A percentile compares a stretch with the other conserved stretches of the same genome.
phyloP scores from a whole-genome alignment of 306 rosid species.

The Cajanus cajan region DNA sequence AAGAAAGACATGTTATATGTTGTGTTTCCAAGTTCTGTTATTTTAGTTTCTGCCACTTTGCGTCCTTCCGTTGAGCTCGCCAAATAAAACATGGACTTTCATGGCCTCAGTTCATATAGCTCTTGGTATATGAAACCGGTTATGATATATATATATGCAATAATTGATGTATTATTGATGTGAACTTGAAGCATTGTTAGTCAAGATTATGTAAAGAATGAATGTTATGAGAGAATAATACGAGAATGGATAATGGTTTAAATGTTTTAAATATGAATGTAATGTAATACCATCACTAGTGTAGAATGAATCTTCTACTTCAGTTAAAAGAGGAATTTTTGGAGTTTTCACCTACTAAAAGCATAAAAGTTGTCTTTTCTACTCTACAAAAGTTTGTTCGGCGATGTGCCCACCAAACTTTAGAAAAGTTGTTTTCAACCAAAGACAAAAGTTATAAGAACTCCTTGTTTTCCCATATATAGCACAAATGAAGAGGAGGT shows the following conservation, averaged over 20 bases:
- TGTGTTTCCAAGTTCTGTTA: background rate
- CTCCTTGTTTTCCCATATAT: too few species aligned
- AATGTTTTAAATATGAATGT: background rate
- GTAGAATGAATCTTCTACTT: too few species aligned
- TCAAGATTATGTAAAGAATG: background rate
- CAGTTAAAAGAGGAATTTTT: too few species aligned
- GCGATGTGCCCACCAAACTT: too few species aligned
- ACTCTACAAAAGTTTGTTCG: too few species aligned
- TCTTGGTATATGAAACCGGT: background rate
- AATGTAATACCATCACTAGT: too few species aligned
- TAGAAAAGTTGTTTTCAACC: too few species aligned
- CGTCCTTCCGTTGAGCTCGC: background rate
- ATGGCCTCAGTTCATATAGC: background rate
- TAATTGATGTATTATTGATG: background rate
- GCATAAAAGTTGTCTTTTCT: too few species aligned
- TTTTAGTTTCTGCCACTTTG: background rate
- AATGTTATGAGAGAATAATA: background rate
- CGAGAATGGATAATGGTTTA: background rate
- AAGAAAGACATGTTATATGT: background rate
- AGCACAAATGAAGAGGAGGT: too few species aligned
- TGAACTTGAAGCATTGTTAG: background rate
- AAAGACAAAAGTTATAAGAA: too few species aligned
- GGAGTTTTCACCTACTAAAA: too few species aligned
- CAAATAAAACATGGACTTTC: background rate
- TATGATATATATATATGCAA: background rate